Conservation (phyloP, 495 filamentous ascomycete genomes). For the Hypoxylon lienhwacheense region DNA sequence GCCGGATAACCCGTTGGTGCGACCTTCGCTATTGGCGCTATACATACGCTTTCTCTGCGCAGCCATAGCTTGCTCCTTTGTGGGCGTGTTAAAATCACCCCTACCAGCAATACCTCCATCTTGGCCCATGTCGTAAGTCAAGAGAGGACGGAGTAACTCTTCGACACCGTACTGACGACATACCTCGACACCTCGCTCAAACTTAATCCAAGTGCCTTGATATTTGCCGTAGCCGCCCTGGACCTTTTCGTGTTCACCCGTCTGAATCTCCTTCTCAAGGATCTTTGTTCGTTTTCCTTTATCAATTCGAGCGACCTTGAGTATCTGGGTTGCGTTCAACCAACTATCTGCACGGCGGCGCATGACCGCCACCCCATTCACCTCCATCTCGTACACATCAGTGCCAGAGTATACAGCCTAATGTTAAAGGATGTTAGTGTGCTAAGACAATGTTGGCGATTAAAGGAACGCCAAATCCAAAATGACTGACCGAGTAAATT, state of each 20-base stretch:
- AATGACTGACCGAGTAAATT: slow-evolving; percentile 71
- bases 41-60: slow-evolving; percentile 92
- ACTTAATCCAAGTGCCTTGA: slow-evolving; percentile 97
- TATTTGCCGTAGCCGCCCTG: slow-evolving; percentile 99
- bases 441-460: background rate
- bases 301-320: slow-evolving; percentile 94
- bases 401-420: slow-evolving; percentile 95
- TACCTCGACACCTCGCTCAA: slow-evolving; percentile 84
- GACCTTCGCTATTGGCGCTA: slow-evolving; percentile 68
- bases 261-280: slow-evolving; percentile 94
- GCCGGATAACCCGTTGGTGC: slow-evolving; percentile 66
- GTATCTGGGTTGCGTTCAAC: slow-evolving; percentile 92
- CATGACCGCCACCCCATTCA: slow-evolving; percentile 90
- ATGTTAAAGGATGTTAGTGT: slow-evolving; percentile 22
- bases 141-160: slow-evolving; percentile 76
- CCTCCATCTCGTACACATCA: slow-evolving; percentile 96
- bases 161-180: slow-evolving; percentile 94
- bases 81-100: slow-evolving; percentile 80
- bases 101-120: slow-evolving; percentile 66
- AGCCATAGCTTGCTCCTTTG: slow-evolving; percentile 99
- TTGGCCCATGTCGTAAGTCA: slow-evolving; percentile 84
- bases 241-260: slow-evolving; percentile 95
- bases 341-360: slow-evolving; percentile 87
- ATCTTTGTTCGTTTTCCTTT: slow-evolving; percentile 98
- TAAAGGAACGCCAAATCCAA: background rate